Evolutionary conservation across 768 basidiomycete genomes (phyloP).

Genomic region (Kwoniella sp.): DNA sequence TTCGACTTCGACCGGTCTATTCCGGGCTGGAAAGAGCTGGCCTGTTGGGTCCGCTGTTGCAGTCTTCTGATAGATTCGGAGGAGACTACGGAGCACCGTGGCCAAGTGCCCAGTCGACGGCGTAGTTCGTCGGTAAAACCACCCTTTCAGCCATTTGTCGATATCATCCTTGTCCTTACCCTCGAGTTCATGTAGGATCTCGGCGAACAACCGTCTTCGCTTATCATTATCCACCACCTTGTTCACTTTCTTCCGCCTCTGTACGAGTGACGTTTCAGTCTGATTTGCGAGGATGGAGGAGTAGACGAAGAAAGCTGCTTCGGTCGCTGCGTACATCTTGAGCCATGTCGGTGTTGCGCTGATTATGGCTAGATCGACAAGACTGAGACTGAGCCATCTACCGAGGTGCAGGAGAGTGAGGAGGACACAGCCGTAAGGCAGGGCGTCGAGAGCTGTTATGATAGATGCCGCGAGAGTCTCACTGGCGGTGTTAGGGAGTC

Average conservation of each 20-base stretch:
- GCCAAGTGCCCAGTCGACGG: too few species aligned
- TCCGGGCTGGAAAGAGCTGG: too few species aligned
- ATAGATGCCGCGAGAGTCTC: not conserved
- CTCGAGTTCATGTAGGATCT: not conserved
- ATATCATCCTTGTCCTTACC: conserved; percentile 3
- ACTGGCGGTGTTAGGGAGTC: not conserved
- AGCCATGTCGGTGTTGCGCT: not conserved
- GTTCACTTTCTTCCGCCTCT: not conserved
- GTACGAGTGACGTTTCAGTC: too few species aligned
- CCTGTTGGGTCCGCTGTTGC: too few species aligned
- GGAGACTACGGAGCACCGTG: too few species aligned
- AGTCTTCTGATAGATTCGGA: too few species aligned
- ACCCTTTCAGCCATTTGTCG: conserved; percentile 15
- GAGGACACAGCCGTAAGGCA: not conserved
- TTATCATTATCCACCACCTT: conserved; percentile 3
- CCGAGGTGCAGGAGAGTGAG: not conserved
- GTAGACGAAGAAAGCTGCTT: conserved; percentile 1
- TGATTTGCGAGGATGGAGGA: too few species aligned
- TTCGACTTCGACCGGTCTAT: not conserved
- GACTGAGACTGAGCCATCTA: not conserved
- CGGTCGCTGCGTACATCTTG: not conserved
- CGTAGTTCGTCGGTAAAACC: conserved; percentile 16
- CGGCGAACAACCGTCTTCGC: conserved; percentile 9
- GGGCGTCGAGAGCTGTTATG: not conserved
- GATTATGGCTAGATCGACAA: not conserved